A percentile compares a stretch with the other conserved stretches of the same genome.
Evolutionary conservation across 2,329 filamentous ascomycete genomes (phyloP).

Genomic region (Exophiala sideris): DNA sequence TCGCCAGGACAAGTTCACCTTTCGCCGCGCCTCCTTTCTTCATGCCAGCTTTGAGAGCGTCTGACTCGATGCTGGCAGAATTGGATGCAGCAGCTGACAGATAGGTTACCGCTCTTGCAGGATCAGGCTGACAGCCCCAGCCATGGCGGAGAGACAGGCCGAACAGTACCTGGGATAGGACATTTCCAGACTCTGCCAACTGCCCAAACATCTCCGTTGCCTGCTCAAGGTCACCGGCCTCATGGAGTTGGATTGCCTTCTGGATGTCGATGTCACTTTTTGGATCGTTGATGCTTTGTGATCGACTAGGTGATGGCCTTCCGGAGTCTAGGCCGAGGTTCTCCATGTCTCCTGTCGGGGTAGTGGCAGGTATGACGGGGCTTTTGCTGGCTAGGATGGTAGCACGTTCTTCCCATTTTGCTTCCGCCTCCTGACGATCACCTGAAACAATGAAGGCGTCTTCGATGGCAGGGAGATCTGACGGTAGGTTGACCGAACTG

Average conservation of each 20-base stretch:
- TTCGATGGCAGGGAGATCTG: constrained; percentile 72
- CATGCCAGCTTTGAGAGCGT: constrained; percentile 80
- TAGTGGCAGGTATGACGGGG: constrained; percentile 7
- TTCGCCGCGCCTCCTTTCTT: constrained; percentile 94
- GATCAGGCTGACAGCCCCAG: constrained; percentile 79
- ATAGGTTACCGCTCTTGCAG: constrained; percentile 72
- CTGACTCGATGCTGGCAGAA: constrained; percentile 78
- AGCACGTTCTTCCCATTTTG: constrained; percentile 87
- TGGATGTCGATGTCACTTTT: constrained; percentile 66
- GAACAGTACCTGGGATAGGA: constrained; percentile 91
- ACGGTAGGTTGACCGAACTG: constrained; percentile 71
- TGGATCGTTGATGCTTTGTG: constrained; percentile 30
- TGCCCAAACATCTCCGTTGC: constrained; percentile 83
- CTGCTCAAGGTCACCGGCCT: constrained; percentile 70
- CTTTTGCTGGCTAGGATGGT: constrained; percentile 67
- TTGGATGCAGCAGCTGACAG: constrained; percentile 87
- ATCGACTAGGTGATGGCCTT: constrained; percentile 10
- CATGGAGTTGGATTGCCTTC: constrained; percentile 91
- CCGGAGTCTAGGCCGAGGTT: constrained; percentile 9
- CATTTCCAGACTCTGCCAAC: constrained; percentile 83
- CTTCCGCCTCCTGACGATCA: constrained; percentile 58
- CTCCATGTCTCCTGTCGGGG: constrained; percentile 7
- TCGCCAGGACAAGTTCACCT: constrained; percentile 91
- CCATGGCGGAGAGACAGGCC: constrained; percentile 77
- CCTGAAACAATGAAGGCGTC: constrained; percentile 45